Conservation (phyloP, 176 grass and related monocot species). For the Bolboschoenus planiculmis region DNA sequence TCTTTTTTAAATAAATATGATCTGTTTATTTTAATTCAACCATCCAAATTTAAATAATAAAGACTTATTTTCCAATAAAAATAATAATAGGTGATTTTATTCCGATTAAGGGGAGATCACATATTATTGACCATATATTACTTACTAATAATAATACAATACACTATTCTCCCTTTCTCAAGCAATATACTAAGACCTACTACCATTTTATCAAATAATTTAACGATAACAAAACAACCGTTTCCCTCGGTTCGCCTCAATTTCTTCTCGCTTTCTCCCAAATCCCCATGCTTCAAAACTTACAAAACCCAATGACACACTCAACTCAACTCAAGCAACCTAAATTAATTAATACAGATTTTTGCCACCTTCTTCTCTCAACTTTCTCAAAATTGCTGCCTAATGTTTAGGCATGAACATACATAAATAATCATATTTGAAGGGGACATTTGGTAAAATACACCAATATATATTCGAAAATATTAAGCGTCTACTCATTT, state of each 20-base stretch:
- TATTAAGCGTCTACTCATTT: too few species aligned
- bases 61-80: too few species aligned
- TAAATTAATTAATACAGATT: neutral
- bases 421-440: neutral
- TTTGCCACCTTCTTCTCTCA: neutral
- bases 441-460: neutral
- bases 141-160: neutral
- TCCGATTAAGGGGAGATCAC: conserved; percentile 7
- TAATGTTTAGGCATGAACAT: neutral
- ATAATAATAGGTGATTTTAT: too few species aligned
- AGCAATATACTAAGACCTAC: neutral
- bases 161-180: neutral
- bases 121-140: neutral
- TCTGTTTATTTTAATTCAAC: too few species aligned
- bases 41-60: too few species aligned
- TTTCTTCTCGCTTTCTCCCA: neutral
- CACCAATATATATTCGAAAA: neutral
- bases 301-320: neutral
- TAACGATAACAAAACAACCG: conserved; percentile 7
- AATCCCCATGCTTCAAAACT: neutral
- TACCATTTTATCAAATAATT: neutral
- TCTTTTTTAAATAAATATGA: too few species aligned
- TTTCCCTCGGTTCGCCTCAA: neutral
- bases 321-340: neutral
- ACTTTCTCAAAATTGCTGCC: neutral